Base-by-base conservation (phyloP, 768 basidiomycete species). In the Artomyces pyxidatus region DNA sequence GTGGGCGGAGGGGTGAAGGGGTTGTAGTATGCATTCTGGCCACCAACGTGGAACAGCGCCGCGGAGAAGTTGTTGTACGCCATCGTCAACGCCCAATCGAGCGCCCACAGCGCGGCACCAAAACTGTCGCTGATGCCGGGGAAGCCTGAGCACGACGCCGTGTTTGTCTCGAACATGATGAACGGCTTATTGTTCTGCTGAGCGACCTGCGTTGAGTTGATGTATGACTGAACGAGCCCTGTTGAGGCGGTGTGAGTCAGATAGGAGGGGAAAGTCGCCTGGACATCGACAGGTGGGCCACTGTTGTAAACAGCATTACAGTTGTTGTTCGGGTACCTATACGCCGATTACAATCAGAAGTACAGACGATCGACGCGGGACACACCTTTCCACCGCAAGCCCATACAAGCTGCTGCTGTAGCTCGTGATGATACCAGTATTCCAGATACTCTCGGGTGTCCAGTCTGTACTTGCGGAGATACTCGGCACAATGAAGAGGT, bases 11-110 rank as follows among this genome's bases (percentile, higher is more conserved):
- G 75, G 54, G 69, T 66, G 54, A 65, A 67, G 26, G 56, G 66
- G 66, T 85, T 85, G 58, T 85, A 84, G 59, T 68, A 79, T 1
- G 76, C 78, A 49, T 72, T 74, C 63, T 80, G 76, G 40, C 83
- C 82, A 62, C 82, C 81, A 37, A 83, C 66, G 52, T 85, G 72
- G 35, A 72, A 62, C 37, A 70, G 54, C 11, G 68, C 70, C 54
- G 61, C 69, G 43, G 59, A 71, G 61, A 65, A 75, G 57, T 77
- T 77, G 48, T 57, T 65, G 44, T 63, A 71, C 7, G 75, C 78
- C 70, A 78, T 68, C 52, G 74, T 73, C 14, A 80, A 64, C 3
- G 70, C 69, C 56, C 74, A 76, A 59, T 80, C 78, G 28, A 77
- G 61, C 14, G 61, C 72, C 77, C 78, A 81, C 1, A 81, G 58